phyloP scores from a whole-genome alignment of 108 stramenopile species.

The Nitzschia putrida region DNA sequence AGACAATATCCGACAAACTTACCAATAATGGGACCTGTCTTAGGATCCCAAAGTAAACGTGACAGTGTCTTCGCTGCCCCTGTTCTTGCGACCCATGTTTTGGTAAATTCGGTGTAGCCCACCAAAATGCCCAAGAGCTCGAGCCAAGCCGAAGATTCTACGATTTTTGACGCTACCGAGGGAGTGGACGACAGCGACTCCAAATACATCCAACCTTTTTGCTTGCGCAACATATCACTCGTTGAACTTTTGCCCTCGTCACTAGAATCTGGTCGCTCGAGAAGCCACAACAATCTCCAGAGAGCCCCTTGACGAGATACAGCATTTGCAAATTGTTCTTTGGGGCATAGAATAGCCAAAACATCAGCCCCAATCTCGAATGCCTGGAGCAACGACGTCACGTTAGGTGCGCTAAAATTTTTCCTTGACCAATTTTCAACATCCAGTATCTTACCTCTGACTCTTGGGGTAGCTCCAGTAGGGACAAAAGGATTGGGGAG shows the following conservation, averaged over 20 bases:
- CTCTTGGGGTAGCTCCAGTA: slow-evolving; percentile 56
- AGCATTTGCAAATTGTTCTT: slow-evolving; percentile 58
- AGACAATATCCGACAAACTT: slow-evolving; percentile 1
- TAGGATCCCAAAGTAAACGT: slow-evolving; percentile 64
- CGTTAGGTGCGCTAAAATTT: neutral
- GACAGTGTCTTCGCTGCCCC: slow-evolving; percentile 66
- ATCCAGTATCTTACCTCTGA: slow-evolving; percentile 42
- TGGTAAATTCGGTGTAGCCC: slow-evolving; percentile 56
- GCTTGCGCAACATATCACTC: slow-evolving; percentile 40
- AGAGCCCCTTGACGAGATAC: slow-evolving; percentile 44
- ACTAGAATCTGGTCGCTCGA: slow-evolving; percentile 46
- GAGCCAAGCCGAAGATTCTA: slow-evolving; percentile 57
- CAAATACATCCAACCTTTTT: slow-evolving; percentile 54
- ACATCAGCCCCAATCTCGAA: slow-evolving; percentile 59
- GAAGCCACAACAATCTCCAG: slow-evolving; percentile 55
- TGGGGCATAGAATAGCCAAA: slow-evolving; percentile 52
- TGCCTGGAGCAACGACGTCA: slow-evolving; percentile 24
- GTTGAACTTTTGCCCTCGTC: slow-evolving; percentile 22
- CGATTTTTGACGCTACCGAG: slow-evolving; percentile 49
- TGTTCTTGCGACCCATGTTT: slow-evolving; percentile 46
- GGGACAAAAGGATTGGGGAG: slow-evolving; percentile 42
- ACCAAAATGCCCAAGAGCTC: slow-evolving; percentile 67
- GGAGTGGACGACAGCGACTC: slow-evolving; percentile 62
- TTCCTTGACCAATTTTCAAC: neutral
- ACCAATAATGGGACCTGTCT: slow-evolving; percentile 46